Evolutionary conservation across 495 filamentous ascomycete species (phyloP), one percentile per base, ranked within the genome.

Genomic region (Bombardia bombarda): DNA sequence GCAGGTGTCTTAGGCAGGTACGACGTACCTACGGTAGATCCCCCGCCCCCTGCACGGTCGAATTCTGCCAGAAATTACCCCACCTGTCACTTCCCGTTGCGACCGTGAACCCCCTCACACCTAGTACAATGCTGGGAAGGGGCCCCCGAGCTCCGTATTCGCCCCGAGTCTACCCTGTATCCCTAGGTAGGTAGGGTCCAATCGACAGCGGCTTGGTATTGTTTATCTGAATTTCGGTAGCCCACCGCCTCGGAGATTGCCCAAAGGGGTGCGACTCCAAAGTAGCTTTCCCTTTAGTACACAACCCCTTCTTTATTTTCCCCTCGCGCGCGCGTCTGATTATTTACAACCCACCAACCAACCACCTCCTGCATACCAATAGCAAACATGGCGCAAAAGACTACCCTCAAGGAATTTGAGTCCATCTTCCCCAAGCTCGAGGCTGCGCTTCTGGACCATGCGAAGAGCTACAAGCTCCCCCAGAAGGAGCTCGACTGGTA

Each of bases 401-500:
- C 81, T 22, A 86, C 81, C 30, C 74, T 84, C 46, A 73, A 84
- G 51, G 80, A 92, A 42, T 98, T 98, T 60, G 92, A 98, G 72
- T 67, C 76, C 13, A 72, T 95, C 58, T 95, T 93, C 73, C 86
- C 84, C 35, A 75, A 78, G 48, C 72, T 90, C 43, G 75, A 87
- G 58, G 73, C 85, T 55, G 87, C 86, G 48, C 69, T 98, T 37
- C 70, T 86, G 34, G 77, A 71, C 52, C 77, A 90, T 63, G 82
- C 79, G 45, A 78, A 79, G 66, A 66, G 75, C 45, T 94, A 93
- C 67, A 84, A 86, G 33, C 70, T 95, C 19, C 89, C 93, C 37
- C 66, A 80, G 38, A 77, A 90, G 58, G 84, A 86, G 26, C 62
- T 88, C n/a, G 73, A 87, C 38, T 97, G 90, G 92, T 87, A 85